These are phyloP conservation scores for Suillus luteus DNA, from an alignment of 768 basidiomycete species.

Conservation along the genomic window DNA sequence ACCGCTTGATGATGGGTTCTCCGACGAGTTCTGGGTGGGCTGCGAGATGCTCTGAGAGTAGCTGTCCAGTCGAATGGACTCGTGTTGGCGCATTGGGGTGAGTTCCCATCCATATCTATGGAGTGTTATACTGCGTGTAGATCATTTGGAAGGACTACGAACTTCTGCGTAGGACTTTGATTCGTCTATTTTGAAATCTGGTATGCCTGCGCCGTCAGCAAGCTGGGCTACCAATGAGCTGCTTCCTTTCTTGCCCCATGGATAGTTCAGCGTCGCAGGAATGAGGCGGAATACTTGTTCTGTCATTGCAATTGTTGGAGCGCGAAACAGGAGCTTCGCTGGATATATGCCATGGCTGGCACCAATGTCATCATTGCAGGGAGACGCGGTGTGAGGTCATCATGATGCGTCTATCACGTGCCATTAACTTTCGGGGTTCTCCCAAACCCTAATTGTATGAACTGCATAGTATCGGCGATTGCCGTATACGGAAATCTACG, in stretches of 20 bases:
- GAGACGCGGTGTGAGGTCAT: constrained; percentile 5
- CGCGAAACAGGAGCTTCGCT: neutral
- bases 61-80: constrained; percentile 28
- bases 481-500: constrained; percentile 21
- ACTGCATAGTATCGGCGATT: constrained; percentile 35
- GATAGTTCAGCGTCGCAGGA: constrained; percentile 43
- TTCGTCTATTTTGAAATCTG: constrained; percentile 42
- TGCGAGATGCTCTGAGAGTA: constrained; percentile 31
- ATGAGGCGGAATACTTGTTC: constrained; percentile 26
- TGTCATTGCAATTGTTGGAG: constrained; percentile 10
- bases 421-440: neutral
- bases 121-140: neutral
- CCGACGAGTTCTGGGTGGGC: constrained; percentile 39
- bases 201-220: constrained; percentile 31
- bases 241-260: constrained; percentile 55
- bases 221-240: constrained; percentile 50
- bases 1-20: constrained; percentile 35
- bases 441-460: constrained; percentile 19
- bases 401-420: neutral
- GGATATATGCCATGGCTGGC: constrained; percentile 1
- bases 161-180: constrained; percentile 59
- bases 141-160: constrained; percentile 9
- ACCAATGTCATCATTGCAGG: neutral
- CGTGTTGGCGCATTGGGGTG: constrained; percentile 51
- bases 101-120: constrained; percentile 65